These are phyloP conservation scores for Artemisia tridentata DNA, from an alignment of 129 eudicot genomes.

Conservation along the genomic window DNA sequence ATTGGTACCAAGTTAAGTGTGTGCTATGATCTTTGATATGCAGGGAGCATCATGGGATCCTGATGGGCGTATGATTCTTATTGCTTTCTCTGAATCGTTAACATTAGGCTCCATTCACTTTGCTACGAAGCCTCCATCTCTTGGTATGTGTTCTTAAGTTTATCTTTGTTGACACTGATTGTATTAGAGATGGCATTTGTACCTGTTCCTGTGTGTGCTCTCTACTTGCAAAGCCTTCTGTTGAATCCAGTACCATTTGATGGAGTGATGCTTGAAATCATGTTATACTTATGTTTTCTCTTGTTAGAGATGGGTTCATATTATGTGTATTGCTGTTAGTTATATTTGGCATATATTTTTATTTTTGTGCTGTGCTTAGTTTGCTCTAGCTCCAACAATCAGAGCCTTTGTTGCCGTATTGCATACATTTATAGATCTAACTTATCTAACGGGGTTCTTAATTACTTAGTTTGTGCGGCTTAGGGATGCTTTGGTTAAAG, in stretches of 20 bases:
- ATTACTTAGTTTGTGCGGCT: neutral
- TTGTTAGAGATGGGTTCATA: conserved; percentile 4
- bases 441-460: neutral
- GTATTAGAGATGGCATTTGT: neutral
- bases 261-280: neutral
- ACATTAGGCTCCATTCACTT: conserved; percentile 90
- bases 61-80: conserved; percentile 85
- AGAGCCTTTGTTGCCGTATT: conserved; percentile 4
- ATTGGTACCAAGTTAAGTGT: conserved; percentile 12
- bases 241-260: neutral
- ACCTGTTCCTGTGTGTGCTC: conserved; percentile 15
- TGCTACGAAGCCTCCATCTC: conserved; percentile 95
- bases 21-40: conserved; percentile 22
- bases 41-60: conserved; percentile 99
- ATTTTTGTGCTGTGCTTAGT: conserved; percentile 3
- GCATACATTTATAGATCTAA: neutral
- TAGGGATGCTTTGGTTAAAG: neutral
- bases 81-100: conserved; percentile 83
- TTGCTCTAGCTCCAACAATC: conserved; percentile 13
- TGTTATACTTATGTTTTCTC: neutral
- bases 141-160: conserved; percentile 47
- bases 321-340: neutral
- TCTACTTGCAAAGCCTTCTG: neutral
- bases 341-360: neutral
- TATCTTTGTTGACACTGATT: conserved; percentile 4